phyloP scores from a whole-genome alignment of 2,329 filamentous ascomycete genomes.

The Cordyceps pruinosa region DNA sequence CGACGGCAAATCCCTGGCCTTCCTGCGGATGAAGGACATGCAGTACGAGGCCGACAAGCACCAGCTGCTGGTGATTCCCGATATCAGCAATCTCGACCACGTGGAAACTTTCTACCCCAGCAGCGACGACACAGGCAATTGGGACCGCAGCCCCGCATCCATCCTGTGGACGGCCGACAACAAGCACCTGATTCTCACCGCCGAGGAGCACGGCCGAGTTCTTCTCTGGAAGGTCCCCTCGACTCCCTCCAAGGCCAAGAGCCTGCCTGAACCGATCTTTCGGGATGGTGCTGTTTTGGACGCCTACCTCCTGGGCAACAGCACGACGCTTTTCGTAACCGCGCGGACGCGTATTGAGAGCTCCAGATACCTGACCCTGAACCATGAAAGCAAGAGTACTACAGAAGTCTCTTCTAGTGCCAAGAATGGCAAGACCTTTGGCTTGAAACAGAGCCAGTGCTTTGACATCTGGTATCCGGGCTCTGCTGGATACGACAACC shows the following conservation, averaged over 20 bases:
- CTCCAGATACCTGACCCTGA: constrained; percentile 58
- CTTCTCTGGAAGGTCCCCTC: constrained; percentile 57
- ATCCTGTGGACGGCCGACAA: constrained; percentile 54
- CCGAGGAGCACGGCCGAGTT: constrained; percentile 60
- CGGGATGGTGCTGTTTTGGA: constrained; percentile 48
- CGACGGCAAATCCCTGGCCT: constrained; percentile 63
- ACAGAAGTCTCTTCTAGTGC: constrained; percentile 55
- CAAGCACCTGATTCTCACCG: constrained; percentile 61
- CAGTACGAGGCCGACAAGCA: constrained; percentile 75
- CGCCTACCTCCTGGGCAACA: constrained; percentile 44
- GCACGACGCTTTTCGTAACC: constrained; percentile 52
- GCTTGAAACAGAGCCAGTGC: constrained; percentile 56
- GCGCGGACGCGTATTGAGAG: constrained; percentile 66
- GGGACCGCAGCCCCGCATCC: constrained; percentile 52
- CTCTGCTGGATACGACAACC: constrained; percentile 57
- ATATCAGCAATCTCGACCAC: constrained; percentile 50
- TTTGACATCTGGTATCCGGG: constrained; percentile 65
- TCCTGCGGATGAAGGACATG: constrained; percentile 68
- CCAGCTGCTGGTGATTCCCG: constrained; percentile 56
- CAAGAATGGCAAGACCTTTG: constrained; percentile 58
- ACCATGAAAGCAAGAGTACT: constrained; percentile 32
- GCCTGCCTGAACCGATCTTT: constrained; percentile 44
- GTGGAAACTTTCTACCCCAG: constrained; percentile 58
- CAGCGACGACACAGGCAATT: constrained; percentile 54
- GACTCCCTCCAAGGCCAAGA: constrained; percentile 40